Evolutionary conservation across 352 stramenopile genomes (phyloP), one percentile per base, ranked within the genome.

Genomic region (Phytophthora hybrid): DNA sequence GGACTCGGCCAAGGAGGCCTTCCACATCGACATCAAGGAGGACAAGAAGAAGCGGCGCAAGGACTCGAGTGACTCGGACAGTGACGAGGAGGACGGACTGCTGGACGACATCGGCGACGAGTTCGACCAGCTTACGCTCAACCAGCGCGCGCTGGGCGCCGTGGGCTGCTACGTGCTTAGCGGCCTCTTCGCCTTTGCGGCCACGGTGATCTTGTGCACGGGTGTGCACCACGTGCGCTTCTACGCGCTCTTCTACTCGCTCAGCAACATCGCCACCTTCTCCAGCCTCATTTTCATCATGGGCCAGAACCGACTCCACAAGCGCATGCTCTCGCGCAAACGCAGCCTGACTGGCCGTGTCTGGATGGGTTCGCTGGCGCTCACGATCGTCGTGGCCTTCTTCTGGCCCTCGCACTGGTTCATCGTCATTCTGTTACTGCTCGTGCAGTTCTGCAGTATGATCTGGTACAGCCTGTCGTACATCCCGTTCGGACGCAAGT

Each of bases 391-490:
- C 19, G 64, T 90, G 46, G 80, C 82, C 26, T 66, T 87, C 51
- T 69, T 82, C 16, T 88, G 83, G 69, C 69, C 78, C 10, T 69
- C 62, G 37, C 74, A 82, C 66, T 84, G 80, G 66, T 80, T 85
- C 53, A 73, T 84, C 37, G 80, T 90, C 32, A 65, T 90, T n/a
- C 39, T 87, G 29, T 63, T 90, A 55, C 81, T 90, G 23, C 63
- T 90, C n/a, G 66, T 78, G 58, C 82, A 90, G 73, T 87, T 85
- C 71, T 34, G 59, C 34, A 73, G 80, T 60, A 90, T 90, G 80
- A 76, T 90, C 63, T 90, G 80, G 80, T 90, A 90, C 79, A 79
- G 79, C 55, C 6, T 77, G 37, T 84, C 80, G 41, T 90, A 80
- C 66, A 67, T 88, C 37, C 74, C 81, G 9, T 90, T 87, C 54